Evolutionary conservation across 495 filamentous ascomycete species (phyloP).

Genomic region (Penicillium mononematosum): DNA sequence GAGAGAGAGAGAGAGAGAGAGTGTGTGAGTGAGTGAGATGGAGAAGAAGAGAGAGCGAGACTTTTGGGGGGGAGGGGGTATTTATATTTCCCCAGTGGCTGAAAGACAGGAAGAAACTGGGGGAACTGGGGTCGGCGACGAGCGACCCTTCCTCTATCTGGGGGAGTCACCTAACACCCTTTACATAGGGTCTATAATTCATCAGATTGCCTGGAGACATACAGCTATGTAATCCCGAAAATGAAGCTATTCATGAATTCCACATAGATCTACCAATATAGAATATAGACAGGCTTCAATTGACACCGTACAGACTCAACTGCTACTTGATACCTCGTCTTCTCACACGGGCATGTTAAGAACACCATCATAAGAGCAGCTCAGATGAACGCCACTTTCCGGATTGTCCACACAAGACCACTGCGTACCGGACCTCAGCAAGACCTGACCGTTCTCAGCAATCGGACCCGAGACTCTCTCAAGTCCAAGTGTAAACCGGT

Average conservation of each 20-base stretch:
- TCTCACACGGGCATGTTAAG: constrained; percentile 17
- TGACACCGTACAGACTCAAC: not conserved
- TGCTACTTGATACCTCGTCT: not conserved
- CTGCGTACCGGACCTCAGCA: constrained; percentile 18
- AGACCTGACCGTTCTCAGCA: constrained; percentile 18
- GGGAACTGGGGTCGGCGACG: not conserved
- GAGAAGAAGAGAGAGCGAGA: too few relatives aligned
- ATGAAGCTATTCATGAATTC: not conserved
- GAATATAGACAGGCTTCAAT: not conserved
- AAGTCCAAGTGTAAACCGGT: constrained; percentile 22
- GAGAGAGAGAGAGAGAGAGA: too few relatives aligned
- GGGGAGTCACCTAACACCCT: not conserved
- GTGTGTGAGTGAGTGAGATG: too few relatives aligned
- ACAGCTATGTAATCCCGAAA: not conserved
- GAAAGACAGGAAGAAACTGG: not conserved
- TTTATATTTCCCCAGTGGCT: not conserved
- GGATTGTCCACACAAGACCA: constrained; percentile 28
- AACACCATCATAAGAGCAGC: constrained; percentile 21
- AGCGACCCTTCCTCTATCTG: not conserved
- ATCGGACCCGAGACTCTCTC: constrained; percentile 20
- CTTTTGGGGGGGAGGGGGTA: not conserved
- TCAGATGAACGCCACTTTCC: constrained; percentile 6
- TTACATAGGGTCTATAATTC: not conserved
- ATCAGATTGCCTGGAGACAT: not conserved
- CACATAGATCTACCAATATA: not conserved